phyloP scores from a whole-genome alignment of 2,329 filamentous ascomycete genomes.

The Exophiala dermatitidis region DNA sequence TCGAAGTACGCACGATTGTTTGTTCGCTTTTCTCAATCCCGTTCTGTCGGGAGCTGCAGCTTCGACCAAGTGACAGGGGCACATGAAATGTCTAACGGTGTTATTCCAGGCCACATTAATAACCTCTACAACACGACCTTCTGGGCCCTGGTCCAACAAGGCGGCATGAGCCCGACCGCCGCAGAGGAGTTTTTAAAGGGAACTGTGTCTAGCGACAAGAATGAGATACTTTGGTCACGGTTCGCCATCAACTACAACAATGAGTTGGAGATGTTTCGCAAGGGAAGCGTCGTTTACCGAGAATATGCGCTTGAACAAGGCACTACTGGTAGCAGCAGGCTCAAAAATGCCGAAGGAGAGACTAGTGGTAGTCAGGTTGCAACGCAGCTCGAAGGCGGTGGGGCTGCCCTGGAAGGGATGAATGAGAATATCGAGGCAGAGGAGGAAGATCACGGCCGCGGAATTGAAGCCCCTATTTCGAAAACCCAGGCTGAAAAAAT shows the following conservation, averaged over 20 bases:
- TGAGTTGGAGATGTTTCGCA: conserved; percentile 84
- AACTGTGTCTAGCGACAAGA: conserved; percentile 79
- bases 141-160: conserved; percentile 76
- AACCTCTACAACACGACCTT: conserved; percentile 98
- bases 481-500: conserved; percentile 80
- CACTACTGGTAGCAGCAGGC: not conserved
- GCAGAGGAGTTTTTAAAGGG: conserved; percentile 78
- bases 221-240: conserved; percentile 83
- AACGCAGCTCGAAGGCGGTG: conserved; percentile 39
- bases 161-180: conserved; percentile 65
- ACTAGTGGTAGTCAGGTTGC: too few species aligned
- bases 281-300: conserved; percentile 83
- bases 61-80: not conserved
- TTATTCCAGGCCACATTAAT: conserved; percentile 73
- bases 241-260: conserved; percentile 98
- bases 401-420: conserved; percentile 40
- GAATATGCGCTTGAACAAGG: conserved; percentile 63
- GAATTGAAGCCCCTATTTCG: conserved; percentile 30
- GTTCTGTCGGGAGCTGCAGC: too few species aligned
- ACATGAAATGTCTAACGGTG: not conserved
- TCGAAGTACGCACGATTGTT: not conserved
- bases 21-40: not conserved
- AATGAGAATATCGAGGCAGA: conserved; percentile 42
- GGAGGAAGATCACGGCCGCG: not conserved
- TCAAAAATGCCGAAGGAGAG: too few species aligned